A percentile compares a stretch with the other conserved stretches of the same genome.
These are phyloP conservation scores for Quercus lobata DNA, from an alignment of 331 rosid species.

Conservation along the genomic window DNA sequence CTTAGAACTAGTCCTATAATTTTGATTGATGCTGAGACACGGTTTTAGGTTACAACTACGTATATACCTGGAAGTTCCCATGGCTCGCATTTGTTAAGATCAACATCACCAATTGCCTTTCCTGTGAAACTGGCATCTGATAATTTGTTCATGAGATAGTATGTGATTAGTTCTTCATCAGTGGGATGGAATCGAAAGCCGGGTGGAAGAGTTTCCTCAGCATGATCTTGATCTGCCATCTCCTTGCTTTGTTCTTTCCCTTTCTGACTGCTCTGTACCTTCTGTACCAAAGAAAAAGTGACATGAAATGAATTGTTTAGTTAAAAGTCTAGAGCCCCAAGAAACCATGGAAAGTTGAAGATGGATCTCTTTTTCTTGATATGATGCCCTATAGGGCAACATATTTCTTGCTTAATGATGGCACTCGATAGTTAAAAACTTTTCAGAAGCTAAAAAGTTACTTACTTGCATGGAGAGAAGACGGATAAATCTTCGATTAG, in stretches of 20 bases:
- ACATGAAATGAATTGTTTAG: conserved; percentile 11
- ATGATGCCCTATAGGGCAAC: not conserved
- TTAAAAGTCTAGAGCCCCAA: not conserved
- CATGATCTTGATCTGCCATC: conserved; percentile 35
- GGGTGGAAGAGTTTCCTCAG: conserved; percentile 74
- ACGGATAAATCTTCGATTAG: conserved; percentile 26
- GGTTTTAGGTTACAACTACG: not conserved
- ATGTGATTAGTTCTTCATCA: conserved; percentile 83
- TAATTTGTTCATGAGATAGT: conserved; percentile 76
- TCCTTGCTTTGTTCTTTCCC: conserved; percentile 41
- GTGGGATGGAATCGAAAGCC: conserved; percentile 95
- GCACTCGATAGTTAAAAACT: not conserved
- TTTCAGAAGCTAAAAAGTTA: conserved; percentile 9
- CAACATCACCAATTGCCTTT: conserved; percentile 73
- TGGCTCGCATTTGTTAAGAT: conserved; percentile 92
- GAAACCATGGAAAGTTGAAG: not conserved
- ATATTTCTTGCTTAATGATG: conserved; percentile 4
- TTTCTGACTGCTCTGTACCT: conserved; percentile 24
- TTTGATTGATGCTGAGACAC: not conserved
- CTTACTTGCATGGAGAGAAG: conserved; percentile 66
- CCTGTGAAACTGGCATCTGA: conserved; percentile 65
- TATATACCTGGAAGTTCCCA: conserved; percentile 92
- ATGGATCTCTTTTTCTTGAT: not conserved
- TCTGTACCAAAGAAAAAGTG: conserved; percentile 26
- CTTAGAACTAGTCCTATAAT: not conserved